Base-by-base conservation (phyloP, 768 basidiomycete species). In the Chlorophyllum brunneum region DNA sequence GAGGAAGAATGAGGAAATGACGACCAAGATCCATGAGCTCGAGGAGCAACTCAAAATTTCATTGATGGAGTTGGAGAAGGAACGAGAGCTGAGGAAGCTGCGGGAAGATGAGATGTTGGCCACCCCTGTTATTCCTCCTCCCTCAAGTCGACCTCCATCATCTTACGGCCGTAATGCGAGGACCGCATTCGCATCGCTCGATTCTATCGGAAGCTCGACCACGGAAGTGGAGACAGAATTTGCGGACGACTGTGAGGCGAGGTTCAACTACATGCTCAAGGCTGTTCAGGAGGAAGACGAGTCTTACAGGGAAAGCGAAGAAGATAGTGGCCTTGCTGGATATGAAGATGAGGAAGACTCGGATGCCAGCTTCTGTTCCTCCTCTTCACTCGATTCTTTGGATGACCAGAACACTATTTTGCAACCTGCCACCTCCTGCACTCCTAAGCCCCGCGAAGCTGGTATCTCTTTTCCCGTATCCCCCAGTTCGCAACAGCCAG, bases 261-360 rank as follows among this genome's bases (percentile, higher is more conserved):
- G 72, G 43, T 68, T 72, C 41, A 69, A 69, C 34, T 76, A 78
- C 57, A 65, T 76, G 18, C 70, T 85, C 58, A 81, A 82, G 61
- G 70, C 74, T 18, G 83, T 86, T 10, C 68, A 67, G 18, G 86
- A 87, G 59, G 86, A 80, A 38, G 68, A 70, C 1, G 74, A 76
- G 43, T 72, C 69, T 41, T 70, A 73, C 13, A 65, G 71, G 30
- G 61, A 63, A 13, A 63, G 67, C 30, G 64, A 81, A 33, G 78
- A 78, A 31, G 80, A 84, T 13, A 73, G 82, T 55, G 83, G 72
- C 18, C 67, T 88, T 29, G 78, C 73, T 37, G 75, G 82, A 24
- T 89, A 88, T 51, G 87, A 88, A 62, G 86, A 87, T 49, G 86
- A 85, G 50, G 81, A 78, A 2, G 82, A 82, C 46, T 75, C 72